Conservation (phyloP, 495 filamentous ascomycete genomes). For the Amphirosellinia nigrospora region DNA sequence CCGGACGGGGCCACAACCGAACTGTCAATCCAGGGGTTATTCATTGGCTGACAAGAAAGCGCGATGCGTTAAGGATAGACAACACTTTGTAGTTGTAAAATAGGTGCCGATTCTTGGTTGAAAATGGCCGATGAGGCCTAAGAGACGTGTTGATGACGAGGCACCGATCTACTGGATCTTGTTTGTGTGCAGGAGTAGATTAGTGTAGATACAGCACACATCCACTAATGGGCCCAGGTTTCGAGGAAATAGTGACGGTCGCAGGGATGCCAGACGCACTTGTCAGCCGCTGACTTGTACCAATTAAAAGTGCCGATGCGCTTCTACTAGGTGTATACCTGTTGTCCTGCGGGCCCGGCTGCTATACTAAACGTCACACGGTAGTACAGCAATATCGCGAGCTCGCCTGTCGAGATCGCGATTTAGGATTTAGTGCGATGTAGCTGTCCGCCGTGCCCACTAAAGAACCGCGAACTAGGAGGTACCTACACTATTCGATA, state of each 20-base stretch:
- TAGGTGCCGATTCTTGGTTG: background rate
- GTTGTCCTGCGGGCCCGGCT: background rate
- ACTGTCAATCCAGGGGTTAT: too few species aligned
- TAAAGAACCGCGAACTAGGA: background rate
- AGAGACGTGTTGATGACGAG: constrained; percentile 22
- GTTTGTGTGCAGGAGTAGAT: constrained; percentile 1
- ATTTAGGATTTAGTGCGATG: constrained; percentile 24
- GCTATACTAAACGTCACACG: background rate
- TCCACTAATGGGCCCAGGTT: background rate
- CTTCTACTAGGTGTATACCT: constrained; percentile 9
- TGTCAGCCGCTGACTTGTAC: constrained; percentile 12
- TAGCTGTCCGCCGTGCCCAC: constrained; percentile 2
- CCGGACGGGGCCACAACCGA: background rate
- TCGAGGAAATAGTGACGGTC: background rate
- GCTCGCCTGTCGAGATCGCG: constrained; percentile 12
- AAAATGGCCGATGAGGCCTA: background rate
- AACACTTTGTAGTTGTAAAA: background rate
- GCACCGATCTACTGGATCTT: constrained; percentile 4
- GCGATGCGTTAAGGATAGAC: too few species aligned
- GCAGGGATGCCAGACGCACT: background rate
- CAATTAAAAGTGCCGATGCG: constrained; percentile 1
- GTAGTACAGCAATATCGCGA: constrained; percentile 7
- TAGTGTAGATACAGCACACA: background rate
- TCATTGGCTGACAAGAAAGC: background rate
- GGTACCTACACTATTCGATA: constrained; percentile 5